These are phyloP conservation scores for Mrakia hoshinonis DNA, from an alignment of 768 basidiomycete genomes.

Conservation along the genomic window DNA sequence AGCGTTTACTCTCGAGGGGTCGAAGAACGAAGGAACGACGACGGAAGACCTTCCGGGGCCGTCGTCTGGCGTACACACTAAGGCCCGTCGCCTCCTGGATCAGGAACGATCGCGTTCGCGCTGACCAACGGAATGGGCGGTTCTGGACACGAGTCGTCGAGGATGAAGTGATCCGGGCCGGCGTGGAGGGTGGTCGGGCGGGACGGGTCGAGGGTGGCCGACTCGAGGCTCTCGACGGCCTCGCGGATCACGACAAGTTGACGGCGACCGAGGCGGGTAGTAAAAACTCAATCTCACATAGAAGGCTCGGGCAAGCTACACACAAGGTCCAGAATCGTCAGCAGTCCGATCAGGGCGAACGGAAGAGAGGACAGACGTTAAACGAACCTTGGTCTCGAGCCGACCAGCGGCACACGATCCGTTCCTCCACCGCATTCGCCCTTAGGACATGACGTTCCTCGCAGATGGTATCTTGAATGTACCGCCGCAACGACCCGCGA, in stretches of 20 bases:
- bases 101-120: background rate
- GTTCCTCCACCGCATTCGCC: background rate
- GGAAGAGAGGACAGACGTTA: background rate
- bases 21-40: too few relatives aligned
- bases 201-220: background rate
- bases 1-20: too few relatives aligned
- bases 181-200: slow-evolving; percentile 6
- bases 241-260: slow-evolving; percentile 14
- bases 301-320: too few relatives aligned
- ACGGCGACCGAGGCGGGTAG: background rate
- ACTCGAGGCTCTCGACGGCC: slow-evolving; percentile 1
- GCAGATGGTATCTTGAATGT: background rate
- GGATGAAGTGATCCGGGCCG: background rate
- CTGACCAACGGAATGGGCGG: background rate
- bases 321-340: too few relatives aligned
- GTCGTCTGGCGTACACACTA: background rate
- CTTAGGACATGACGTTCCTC: background rate
- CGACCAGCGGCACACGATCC: background rate
- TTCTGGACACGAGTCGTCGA: background rate
- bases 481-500: background rate
- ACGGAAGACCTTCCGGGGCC: too few relatives aligned
- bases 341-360: too few relatives aligned
- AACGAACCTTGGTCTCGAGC: background rate
- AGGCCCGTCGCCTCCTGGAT: too few relatives aligned
- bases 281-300: slow-evolving; percentile 8